These are phyloP conservation scores for Paxillus rubicundulus DNA, from an alignment of 768 basidiomycete genomes.

Conservation along the genomic window DNA sequence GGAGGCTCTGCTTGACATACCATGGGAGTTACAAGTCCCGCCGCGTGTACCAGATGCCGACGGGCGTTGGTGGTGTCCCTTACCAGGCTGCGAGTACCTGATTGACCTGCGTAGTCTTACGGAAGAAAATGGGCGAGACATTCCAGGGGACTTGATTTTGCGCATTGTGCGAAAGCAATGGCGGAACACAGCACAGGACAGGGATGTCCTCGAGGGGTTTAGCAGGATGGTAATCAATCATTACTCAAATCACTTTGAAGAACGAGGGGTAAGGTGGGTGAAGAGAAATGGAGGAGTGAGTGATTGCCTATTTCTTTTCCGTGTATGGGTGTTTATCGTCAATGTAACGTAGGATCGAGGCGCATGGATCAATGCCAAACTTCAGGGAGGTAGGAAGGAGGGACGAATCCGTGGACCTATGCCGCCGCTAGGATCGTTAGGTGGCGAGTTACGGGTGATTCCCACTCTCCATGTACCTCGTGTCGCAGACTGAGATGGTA, in stretches of 20 bases:
- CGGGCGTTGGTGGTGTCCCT: slow-evolving; percentile 54
- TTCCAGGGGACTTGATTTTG: slow-evolving; percentile 20
- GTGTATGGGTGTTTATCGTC: background rate
- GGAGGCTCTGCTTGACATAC: slow-evolving; percentile 32
- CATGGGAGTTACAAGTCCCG: slow-evolving; percentile 32
- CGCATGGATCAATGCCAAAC: slow-evolving; percentile 5
- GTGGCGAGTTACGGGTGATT: slow-evolving; percentile 24
- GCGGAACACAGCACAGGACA: slow-evolving; percentile 34
- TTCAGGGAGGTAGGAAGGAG: background rate
- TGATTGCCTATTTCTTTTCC: background rate
- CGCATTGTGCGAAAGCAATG: slow-evolving; percentile 35
- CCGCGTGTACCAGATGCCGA: slow-evolving; percentile 43
- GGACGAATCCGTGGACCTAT: slow-evolving; percentile 20
- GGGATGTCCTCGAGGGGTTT: slow-evolving; percentile 23
- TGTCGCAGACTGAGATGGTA: too few relatives aligned
- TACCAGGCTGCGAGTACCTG: slow-evolving; percentile 38
- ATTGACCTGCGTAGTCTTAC: slow-evolving; percentile 47
- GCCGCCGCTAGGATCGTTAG: slow-evolving; percentile 21
- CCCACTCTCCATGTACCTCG: slow-evolving; percentile 20
- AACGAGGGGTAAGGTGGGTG: slow-evolving; percentile 17
- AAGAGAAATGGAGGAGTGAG: slow-evolving; percentile 19
- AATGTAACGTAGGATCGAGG: slow-evolving; percentile 12
- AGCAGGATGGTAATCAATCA: slow-evolving; percentile 24
- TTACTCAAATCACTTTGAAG: slow-evolving; percentile 23
- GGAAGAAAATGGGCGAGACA: slow-evolving; percentile 28